A percentile compares a stretch with the other conserved stretches of the same genome.
phyloP scores from a whole-genome alignment of 495 filamentous ascomycete species.

The Xanthoparmelia taractica region DNA sequence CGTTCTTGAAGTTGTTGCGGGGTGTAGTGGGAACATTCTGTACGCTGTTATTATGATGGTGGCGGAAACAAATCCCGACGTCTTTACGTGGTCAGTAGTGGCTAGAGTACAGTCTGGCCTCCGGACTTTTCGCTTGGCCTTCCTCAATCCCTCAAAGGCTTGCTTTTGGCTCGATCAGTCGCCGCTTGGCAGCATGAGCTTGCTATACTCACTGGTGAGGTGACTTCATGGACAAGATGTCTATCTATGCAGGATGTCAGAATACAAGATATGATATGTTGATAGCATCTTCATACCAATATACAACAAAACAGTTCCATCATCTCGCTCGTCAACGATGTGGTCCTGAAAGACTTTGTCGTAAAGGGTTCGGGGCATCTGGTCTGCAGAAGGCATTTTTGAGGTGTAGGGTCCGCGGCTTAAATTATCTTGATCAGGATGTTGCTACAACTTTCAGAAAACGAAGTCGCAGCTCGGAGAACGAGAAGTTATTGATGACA shows the following conservation, averaged over 20 bases:
- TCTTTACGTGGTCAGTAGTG: conserved; percentile 89
- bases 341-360: conserved; percentile 95
- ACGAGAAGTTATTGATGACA: not conserved
- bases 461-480: too few relatives aligned
- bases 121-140: conserved; percentile 77
- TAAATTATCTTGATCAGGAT: conserved; percentile 20
- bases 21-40: conserved; percentile 90
- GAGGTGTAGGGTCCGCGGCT: not conserved
- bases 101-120: conserved; percentile 93
- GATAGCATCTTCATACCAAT: conserved; percentile 53
- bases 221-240: conserved; percentile 97
- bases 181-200: not conserved
- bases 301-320: conserved; percentile 87
- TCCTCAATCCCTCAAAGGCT: conserved; percentile 92
- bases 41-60: conserved; percentile 20
- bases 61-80: not conserved
- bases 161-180: conserved; percentile 49
- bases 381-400: conserved; percentile 74
- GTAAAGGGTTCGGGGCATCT: conserved; percentile 80
- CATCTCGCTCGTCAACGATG: conserved; percentile 86
- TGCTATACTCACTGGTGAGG: conserved; percentile 62
- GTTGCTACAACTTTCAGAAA: conserved; percentile 6
- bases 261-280: conserved; percentile 20
- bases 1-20: conserved; percentile 80
- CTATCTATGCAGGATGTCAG: conserved; percentile 49